Base-by-base conservation (phyloP, 176 grass and related monocot genomes). In the Carex parvula region DNA sequence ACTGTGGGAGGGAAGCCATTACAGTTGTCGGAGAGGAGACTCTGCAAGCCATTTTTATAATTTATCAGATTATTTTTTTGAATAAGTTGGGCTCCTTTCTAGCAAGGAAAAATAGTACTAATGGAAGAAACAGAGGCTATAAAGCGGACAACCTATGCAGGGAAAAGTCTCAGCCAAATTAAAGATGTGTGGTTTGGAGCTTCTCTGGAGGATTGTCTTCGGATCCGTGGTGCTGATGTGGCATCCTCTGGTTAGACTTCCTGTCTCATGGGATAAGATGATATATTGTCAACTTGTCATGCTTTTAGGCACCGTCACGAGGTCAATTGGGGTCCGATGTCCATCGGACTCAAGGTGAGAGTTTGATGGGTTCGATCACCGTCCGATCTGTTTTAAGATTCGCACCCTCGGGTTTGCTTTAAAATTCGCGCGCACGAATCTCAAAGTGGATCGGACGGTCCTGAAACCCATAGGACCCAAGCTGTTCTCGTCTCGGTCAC, bases 151-250 rank as follows among this genome's bases (percentile, higher is more conserved):
- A 66, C 3, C 0, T 48, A 37, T 75, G 64, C 64, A 57, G 6
- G 33, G 15, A 29, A 77, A 39, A 44, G 16, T 90, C 70, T 74
- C 8, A 87, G 87, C 95, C 95, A 86, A 89, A 88, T 2, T 65
- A 83, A 13, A 18, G 11, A 85, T 88, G 79, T 91, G 91, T 95
- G 95, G 93, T 46, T 64, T 79, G 67, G 63, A 84, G 59, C 87
- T 69, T 66, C 79, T 58, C 54, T 54, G 83, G 41, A 15, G 86
- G 95, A 95, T 98, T 86, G 84, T 71, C 30, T 93, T 80, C 21
- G 52, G 91, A 93, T 95, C 88, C 87, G 79, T 57, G 83, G 52
- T 33, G 83, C 91, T 71, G 63, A 95, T 15, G 87, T 95, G 96
- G 93, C 96, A 22, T 26, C 26, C 3, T 59, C 83, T 90, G 88